These are phyloP conservation scores for Huiozyma sinensis DNA, from an alignment of 805 yeast species.

Conservation along the genomic window DNA sequence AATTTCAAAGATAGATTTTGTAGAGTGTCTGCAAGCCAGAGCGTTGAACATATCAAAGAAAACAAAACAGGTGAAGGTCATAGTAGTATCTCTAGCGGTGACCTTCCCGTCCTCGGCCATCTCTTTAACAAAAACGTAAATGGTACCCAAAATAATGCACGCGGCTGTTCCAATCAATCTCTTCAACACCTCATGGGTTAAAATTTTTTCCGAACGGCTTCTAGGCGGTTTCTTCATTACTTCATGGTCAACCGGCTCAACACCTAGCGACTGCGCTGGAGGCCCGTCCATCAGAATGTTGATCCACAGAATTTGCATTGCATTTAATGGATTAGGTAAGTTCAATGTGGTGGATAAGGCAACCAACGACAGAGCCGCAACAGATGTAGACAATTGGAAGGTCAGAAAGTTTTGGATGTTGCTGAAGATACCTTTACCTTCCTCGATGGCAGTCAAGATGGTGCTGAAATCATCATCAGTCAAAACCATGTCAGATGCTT, in stretches of 20 bases:
- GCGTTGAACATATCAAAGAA: slow-evolving; percentile 96
- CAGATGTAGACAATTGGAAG: slow-evolving; percentile 90
- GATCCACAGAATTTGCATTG: slow-evolving; percentile 98
- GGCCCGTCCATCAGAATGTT: slow-evolving; percentile 98
- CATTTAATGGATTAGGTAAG: slow-evolving; percentile 87
- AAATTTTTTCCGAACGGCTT: slow-evolving; percentile 70
- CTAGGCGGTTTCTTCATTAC: slow-evolving; percentile 97
- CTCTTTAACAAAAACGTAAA: slow-evolving; percentile 75
- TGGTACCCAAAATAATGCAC: slow-evolving; percentile 75
- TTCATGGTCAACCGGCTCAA: slow-evolving; percentile 92
- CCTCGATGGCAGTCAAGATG: slow-evolving; percentile 85
- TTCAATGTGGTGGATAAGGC: slow-evolving; percentile 81
- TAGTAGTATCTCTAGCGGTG: slow-evolving; percentile 93
- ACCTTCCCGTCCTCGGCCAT: slow-evolving; percentile 69
- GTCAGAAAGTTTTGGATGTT: slow-evolving; percentile 92
- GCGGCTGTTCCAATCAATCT: slow-evolving; percentile 69
- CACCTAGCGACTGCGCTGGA: slow-evolving; percentile 95
- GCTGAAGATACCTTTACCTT: slow-evolving; percentile 94
- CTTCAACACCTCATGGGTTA: slow-evolving; percentile 56
- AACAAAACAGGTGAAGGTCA: slow-evolving; percentile 97
- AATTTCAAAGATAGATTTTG: slow-evolving; percentile 71
- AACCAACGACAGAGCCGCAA: slow-evolving; percentile 85
- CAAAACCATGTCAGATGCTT: slow-evolving; percentile 94
- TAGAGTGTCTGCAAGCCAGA: slow-evolving; percentile 77
- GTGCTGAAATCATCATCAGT: slow-evolving; percentile 96